These are phyloP conservation scores for Candida ovalis DNA, from an alignment of 805 yeast genomes.

Conservation along the genomic window DNA sequence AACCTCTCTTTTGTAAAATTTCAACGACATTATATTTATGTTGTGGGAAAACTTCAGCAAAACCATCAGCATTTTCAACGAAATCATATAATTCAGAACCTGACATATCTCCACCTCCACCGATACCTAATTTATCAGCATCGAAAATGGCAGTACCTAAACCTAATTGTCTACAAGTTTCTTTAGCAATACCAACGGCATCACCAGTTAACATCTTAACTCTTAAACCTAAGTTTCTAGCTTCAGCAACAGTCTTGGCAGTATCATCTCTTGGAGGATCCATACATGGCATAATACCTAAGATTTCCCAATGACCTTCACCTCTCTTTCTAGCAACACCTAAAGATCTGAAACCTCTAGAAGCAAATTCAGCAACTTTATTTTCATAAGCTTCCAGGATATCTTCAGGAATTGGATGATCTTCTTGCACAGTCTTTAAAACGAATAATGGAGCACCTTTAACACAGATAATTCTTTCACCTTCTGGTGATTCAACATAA, in stretches of 20 bases:
- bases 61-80: conserved; percentile 95
- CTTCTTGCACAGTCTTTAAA: conserved; percentile 92
- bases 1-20: conserved; percentile 90
- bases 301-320: conserved; percentile 95
- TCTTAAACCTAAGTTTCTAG: conserved; percentile 84
- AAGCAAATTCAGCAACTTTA: conserved; percentile 94
- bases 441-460: conserved; percentile 97
- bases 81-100: conserved; percentile 96
- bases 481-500: conserved; percentile 89
- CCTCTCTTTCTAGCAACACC: conserved; percentile 99
- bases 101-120: conserved; percentile 87
- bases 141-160: conserved; percentile 92
- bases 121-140: conserved; percentile 92
- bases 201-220: conserved; percentile 98
- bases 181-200: conserved; percentile 97
- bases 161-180: conserved; percentile 95
- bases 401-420: conserved; percentile 91
- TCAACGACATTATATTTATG: conserved; percentile 93
- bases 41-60: conserved; percentile 96
- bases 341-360: conserved; percentile 95
- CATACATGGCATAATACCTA: conserved; percentile 97
- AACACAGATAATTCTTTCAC: conserved; percentile 89
- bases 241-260: conserved; percentile 88
- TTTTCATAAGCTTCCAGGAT: conserved; percentile 90
- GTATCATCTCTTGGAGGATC: conserved; percentile 98